Conservation (phyloP, 2,329 filamentous ascomycete species). For the Calonectria hawksworthii region DNA sequence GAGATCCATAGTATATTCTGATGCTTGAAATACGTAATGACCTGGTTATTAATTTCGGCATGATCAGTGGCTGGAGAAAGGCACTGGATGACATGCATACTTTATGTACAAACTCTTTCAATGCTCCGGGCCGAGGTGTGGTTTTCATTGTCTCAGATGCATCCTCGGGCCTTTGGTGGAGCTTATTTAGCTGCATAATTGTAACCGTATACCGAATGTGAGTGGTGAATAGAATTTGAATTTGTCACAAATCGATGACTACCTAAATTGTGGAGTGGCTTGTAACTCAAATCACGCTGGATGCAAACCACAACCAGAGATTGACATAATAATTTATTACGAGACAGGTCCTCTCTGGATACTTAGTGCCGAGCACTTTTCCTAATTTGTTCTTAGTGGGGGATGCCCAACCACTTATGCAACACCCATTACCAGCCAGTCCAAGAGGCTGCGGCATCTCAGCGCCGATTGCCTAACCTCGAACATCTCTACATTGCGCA, state of each 20-base stretch:
- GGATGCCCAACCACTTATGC: neutral
- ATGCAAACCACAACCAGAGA: neutral
- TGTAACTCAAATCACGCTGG: neutral
- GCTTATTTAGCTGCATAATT: neutral
- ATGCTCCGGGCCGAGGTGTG: neutral
- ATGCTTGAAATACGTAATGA: neutral
- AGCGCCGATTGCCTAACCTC: neutral
- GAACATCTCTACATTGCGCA: neutral
- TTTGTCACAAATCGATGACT: neutral
- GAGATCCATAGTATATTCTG: neutral
- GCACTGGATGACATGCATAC: neutral
- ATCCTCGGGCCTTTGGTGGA: no score
- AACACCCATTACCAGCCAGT: neutral
- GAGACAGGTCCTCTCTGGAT: neutral
- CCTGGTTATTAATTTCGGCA: neutral
- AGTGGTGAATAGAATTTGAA: neutral
- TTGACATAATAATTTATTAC: neutral
- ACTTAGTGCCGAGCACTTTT: neutral
- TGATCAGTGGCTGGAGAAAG: neutral
- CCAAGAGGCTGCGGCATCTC: no score
- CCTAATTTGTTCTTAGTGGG: neutral
- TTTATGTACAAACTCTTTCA: neutral
- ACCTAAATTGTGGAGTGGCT: neutral
- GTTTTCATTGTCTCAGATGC: neutral
- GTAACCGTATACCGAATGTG: neutral